Conservation (phyloP, 208 protist species). For the Trypanosoma caninum region DNA sequence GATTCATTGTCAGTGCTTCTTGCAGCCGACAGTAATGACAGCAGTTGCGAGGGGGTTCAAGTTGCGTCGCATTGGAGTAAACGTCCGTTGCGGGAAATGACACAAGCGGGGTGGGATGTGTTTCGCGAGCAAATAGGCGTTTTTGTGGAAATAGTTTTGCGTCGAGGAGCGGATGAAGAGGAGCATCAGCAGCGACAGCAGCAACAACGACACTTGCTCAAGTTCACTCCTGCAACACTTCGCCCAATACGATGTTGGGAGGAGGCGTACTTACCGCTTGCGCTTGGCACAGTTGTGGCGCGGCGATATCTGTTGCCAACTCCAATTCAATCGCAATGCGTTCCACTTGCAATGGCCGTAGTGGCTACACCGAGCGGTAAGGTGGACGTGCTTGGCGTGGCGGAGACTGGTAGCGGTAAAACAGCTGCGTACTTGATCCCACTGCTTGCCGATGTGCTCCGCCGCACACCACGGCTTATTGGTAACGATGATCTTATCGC, state of each 20-base stretch:
- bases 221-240: neutral
- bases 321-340: constrained; percentile 74
- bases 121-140: constrained; percentile 77
- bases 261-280: constrained; percentile 58
- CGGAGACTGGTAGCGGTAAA: constrained; percentile 94
- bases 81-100: constrained; percentile 52
- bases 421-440: constrained; percentile 92
- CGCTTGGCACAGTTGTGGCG: constrained; percentile 47
- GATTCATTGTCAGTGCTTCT: neutral
- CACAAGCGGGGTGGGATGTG: constrained; percentile 53
- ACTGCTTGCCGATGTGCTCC: constrained; percentile 63
- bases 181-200: neutral
- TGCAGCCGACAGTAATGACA: neutral
- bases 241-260: constrained; percentile 79
- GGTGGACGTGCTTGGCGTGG: constrained; percentile 85
- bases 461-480: constrained; percentile 42
- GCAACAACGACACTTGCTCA: neutral
- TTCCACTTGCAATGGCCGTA: constrained; percentile 43
- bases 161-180: neutral
- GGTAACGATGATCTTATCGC: constrained; percentile 52
- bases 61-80: constrained; percentile 60
- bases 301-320: constrained; percentile 56
- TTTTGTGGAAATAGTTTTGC: constrained; percentile 45
- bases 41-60: neutral
- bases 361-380: constrained; percentile 16